Percentiles rank a stretch among this genome's conserved stretches.
Conservation (phyloP, 1,139 yeast genomes). For the Kodamaea sp. region DNA sequence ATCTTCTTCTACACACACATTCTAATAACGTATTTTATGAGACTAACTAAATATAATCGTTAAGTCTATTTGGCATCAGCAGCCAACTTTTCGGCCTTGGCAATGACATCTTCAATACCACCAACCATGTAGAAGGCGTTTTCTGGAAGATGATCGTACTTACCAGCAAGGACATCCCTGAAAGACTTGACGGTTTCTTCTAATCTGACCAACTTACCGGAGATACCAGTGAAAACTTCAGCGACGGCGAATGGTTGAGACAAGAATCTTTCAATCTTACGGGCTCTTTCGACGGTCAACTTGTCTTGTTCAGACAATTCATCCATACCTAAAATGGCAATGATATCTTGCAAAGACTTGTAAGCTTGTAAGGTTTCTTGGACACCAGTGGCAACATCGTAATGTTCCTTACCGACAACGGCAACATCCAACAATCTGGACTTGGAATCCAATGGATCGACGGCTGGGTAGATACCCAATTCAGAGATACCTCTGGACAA, state of each 20-base stretch:
- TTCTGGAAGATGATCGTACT: slow-evolving; percentile 98
- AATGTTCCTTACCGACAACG: slow-evolving; percentile 98
- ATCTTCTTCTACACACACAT: background rate
- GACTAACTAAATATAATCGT: slow-evolving; percentile 1
- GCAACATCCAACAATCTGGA: slow-evolving; percentile 97
- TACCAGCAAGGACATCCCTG: slow-evolving; percentile 97
- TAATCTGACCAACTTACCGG: slow-evolving; percentile 96
- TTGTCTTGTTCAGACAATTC: slow-evolving; percentile 98
- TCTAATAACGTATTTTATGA: slow-evolving; percentile 3
- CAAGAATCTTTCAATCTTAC: slow-evolving; percentile 99
- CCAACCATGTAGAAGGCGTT: slow-evolving; percentile 99
- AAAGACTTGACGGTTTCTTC: slow-evolving; percentile 92
- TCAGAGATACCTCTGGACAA: slow-evolving; percentile 99
- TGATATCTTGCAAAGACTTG: slow-evolving; percentile 99
- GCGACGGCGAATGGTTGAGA: slow-evolving; percentile 99
- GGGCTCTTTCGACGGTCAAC: slow-evolving; percentile 99
- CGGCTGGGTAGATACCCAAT: slow-evolving; percentile 99
- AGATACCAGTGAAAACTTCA: slow-evolving; percentile 99
- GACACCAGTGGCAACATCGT: slow-evolving; percentile 89
- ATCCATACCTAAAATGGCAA: slow-evolving; percentile 99
- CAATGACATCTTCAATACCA: slow-evolving; percentile 96
- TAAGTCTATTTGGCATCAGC: slow-evolving; percentile 71
- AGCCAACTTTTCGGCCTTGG: slow-evolving; percentile 99
- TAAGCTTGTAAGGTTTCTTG: slow-evolving; percentile 99
- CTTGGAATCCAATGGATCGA: slow-evolving; percentile 99